Percentiles rank a stretch among this genome's conserved stretches.
These are phyloP conservation scores for Aphanomyces cochlioides DNA, from an alignment of 352 stramenopile species.

Conservation along the genomic window DNA sequence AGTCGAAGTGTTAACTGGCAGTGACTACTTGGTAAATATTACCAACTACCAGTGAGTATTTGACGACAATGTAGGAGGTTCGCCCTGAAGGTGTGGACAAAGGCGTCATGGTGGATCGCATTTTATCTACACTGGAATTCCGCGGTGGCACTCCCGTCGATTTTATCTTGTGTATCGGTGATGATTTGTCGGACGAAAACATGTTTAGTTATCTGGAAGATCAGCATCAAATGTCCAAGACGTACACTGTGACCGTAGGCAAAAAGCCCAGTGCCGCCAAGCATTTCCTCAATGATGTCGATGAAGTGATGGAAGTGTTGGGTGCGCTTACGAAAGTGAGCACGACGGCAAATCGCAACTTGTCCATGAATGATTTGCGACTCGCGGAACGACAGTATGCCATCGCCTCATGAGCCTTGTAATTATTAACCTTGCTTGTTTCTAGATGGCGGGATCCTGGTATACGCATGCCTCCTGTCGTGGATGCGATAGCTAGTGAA, in stretches of 20 bases:
- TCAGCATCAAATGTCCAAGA: slow-evolving; percentile 51
- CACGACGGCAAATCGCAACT: slow-evolving; percentile 74
- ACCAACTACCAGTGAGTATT: neutral
- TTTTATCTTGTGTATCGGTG: slow-evolving; percentile 96
- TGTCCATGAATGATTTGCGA: slow-evolving; percentile 81
- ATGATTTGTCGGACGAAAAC: slow-evolving; percentile 98
- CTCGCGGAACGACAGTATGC: slow-evolving; percentile 47
- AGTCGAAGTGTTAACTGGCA: slow-evolving; percentile 91
- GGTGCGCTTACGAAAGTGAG: slow-evolving; percentile 82
- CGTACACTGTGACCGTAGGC: slow-evolving; percentile 96
- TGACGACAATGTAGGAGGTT: slow-evolving; percentile 74
- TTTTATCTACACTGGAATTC: slow-evolving; percentile 90
- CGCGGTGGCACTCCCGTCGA: slow-evolving; percentile 78
- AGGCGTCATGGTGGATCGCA: slow-evolving; percentile 94
- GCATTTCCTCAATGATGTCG: slow-evolving; percentile 97
- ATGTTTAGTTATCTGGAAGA: slow-evolving; percentile 93
- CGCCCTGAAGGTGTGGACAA: slow-evolving; percentile 98
- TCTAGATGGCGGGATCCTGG: too few species aligned
- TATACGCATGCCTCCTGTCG: too few species aligned
- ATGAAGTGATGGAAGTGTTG: slow-evolving; percentile 94
- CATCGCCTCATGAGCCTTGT: too few species aligned
- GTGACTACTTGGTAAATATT: slow-evolving; percentile 84
- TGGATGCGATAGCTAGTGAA: too few species aligned
- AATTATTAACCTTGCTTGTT: too few species aligned
- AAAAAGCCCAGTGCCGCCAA: slow-evolving; percentile 97